Percentiles rank a stretch among this genome's conserved stretches.
Conservation (phyloP, 345 rosid species). For the Schrenkiella parvula region DNA sequence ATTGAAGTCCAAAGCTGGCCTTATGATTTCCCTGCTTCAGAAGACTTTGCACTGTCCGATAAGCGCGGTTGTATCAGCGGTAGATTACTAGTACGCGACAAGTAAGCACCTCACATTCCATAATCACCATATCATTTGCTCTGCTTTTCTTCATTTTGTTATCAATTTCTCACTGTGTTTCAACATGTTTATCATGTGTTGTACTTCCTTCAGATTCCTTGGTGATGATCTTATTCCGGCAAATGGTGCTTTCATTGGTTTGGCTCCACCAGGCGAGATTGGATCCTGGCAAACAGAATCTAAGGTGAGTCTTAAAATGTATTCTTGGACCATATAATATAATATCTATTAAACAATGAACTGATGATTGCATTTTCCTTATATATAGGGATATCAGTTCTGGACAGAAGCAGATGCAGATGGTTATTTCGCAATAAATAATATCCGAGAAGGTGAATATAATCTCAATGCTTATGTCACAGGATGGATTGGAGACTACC, state of each 20-base stretch:
- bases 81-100: slow-evolving; percentile 56
- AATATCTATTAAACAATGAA: background rate
- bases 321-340: background rate
- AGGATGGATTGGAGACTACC: slow-evolving; percentile 71
- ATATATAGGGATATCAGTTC: slow-evolving; percentile 62
- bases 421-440: slow-evolving; percentile 52
- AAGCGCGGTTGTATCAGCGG: slow-evolving; percentile 64
- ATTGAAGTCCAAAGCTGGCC: slow-evolving; percentile 80
- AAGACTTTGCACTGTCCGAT: slow-evolving; percentile 47
- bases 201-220: background rate
- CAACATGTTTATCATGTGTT: too few relatives aligned
- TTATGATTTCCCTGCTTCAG: slow-evolving; percentile 61
- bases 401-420: slow-evolving; percentile 60
- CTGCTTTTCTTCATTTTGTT: background rate
- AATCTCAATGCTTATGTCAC: slow-evolving; percentile 69
- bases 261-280: slow-evolving; percentile 69
- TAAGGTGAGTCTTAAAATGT: slow-evolving; percentile 37
- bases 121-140: background rate
- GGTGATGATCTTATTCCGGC: slow-evolving; percentile 39
- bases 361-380: background rate
- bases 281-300: slow-evolving; percentile 89
- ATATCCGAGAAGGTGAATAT: slow-evolving; percentile 52
- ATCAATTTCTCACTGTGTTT: background rate
- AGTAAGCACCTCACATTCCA: slow-evolving; percentile 34
- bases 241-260: slow-evolving; percentile 59